Evolutionary conservation across 2,329 filamentous ascomycete genomes (phyloP).

Genomic region (Aureobasidium uvarum): DNA sequence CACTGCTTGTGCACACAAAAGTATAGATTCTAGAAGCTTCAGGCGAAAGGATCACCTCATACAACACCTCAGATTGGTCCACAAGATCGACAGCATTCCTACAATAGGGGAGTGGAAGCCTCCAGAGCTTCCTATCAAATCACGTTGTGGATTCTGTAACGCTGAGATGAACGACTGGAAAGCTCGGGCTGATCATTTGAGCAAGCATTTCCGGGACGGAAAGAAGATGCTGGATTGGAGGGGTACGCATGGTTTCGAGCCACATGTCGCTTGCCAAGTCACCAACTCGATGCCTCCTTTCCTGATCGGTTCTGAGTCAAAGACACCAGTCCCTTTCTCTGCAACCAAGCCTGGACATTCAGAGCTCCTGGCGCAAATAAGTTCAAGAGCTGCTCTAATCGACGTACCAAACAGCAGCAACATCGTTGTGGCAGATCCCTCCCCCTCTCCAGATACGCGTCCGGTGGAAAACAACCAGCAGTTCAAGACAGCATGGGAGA

Average conservation of each 20-base stretch:
- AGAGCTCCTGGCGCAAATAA: conserved; percentile 15
- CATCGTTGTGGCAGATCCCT: not conserved
- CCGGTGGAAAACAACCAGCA: not conserved
- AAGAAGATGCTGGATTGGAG: conserved; percentile 55
- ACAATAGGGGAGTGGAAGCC: conserved; percentile 65
- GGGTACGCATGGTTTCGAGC: conserved; percentile 54
- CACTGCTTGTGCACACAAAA: conserved; percentile 64
- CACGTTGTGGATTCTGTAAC: conserved; percentile 56
- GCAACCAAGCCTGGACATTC: conserved; percentile 20
- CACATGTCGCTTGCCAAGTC: conserved; percentile 49
- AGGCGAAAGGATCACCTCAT: conserved; percentile 63
- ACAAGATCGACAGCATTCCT: conserved; percentile 59
- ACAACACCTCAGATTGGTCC: conserved; percentile 61
- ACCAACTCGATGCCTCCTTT: conserved; percentile 55
- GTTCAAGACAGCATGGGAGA: conserved; percentile 43
- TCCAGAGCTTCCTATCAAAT: conserved; percentile 54
- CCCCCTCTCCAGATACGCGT: conserved; percentile 6
- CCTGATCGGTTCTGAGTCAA: conserved; percentile 42
- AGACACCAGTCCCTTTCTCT: conserved; percentile 17
- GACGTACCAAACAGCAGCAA: not conserved
- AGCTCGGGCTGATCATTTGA: conserved; percentile 53
- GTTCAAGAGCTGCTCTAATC: conserved; percentile 10
- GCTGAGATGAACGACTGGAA: conserved; percentile 51
- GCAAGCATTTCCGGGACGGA: conserved; percentile 56
- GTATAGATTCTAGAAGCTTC: conserved; percentile 60